Evolutionary conservation across 2,329 filamentous ascomycete genomes (phyloP).

Genomic region (Beauveria sp.): DNA sequence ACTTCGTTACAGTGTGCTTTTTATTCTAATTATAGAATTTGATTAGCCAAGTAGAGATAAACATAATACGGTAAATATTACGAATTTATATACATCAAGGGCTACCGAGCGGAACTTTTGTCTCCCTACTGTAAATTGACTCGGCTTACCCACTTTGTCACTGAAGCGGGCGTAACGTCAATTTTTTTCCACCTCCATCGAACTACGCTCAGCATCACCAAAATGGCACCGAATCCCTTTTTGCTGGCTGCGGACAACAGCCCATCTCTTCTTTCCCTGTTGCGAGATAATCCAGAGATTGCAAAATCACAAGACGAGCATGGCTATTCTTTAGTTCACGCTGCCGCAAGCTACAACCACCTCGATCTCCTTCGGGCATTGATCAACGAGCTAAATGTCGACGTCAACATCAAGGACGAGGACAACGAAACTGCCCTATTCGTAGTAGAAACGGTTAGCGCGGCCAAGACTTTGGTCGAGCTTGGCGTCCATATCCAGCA

Average conservation of each 20-base stretch:
- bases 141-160: not conserved
- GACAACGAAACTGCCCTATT: conserved; percentile 94
- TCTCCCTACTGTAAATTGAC: not conserved
- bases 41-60: no score
- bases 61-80: no score
- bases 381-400: conserved; percentile 66
- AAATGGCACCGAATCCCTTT: conserved; percentile 55
- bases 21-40: no score
- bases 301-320: conserved; percentile 79
- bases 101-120: no score
- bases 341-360: conserved; percentile 88
- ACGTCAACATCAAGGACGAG: conserved; percentile 78
- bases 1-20: not conserved
- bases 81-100: no score
- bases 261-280: conserved; percentile 62
- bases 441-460: conserved; percentile 73
- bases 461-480: conserved; percentile 74
- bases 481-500: conserved; percentile 60
- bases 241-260: conserved; percentile 78
- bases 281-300: conserved; percentile 66
- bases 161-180: not conserved
- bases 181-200: not conserved
- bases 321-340: conserved; percentile 91
- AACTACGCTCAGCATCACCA: not conserved
- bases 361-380: conserved; percentile 69